These are phyloP conservation scores for Phytophthora syringae DNA, from an alignment of 352 stramenopile species.

Conservation along the genomic window DNA sequence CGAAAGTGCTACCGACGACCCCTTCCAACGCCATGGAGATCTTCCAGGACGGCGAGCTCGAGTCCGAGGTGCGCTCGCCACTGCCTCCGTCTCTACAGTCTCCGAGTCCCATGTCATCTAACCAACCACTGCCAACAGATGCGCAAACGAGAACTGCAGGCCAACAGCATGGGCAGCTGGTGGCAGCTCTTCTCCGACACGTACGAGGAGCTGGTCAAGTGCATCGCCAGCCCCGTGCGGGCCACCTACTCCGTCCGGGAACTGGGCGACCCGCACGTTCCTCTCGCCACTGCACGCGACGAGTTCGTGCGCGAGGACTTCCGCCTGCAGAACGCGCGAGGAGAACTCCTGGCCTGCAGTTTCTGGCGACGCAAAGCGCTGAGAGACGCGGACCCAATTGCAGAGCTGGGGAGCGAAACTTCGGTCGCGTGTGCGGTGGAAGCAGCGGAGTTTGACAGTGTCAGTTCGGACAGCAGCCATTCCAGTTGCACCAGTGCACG, in stretches of 20 bases:
- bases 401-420: constrained; percentile 7
- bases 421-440: constrained; percentile 2
- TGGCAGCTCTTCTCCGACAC: constrained; percentile 77
- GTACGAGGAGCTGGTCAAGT: constrained; percentile 80
- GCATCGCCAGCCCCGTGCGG: constrained; percentile 66
- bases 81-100: too few species aligned
- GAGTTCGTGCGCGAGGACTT: constrained; percentile 65
- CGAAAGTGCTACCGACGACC: too few species aligned
- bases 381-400: constrained; percentile 34
- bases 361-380: constrained; percentile 58
- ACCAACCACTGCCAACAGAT: too few species aligned
- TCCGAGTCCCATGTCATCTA: too few species aligned
- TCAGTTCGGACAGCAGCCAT: constrained; percentile 38
- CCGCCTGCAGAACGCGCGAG: constrained; percentile 53
- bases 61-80: constrained; percentile 77
- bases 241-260: constrained; percentile 64
- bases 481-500: constrained; percentile 18
- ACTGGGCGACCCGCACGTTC: constrained; percentile 45
- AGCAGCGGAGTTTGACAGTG: constrained; percentile 17
- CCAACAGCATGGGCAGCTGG: constrained; percentile 59
- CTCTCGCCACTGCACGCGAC: constrained; percentile 7
- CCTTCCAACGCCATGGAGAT: constrained; percentile 75
- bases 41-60: constrained; percentile 80
- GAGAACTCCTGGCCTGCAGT: constrained; percentile 69
- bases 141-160: constrained; percentile 60